Conservation (phyloP, 2,329 filamentous ascomycete species). For the Fusarium fujikuroi region DNA sequence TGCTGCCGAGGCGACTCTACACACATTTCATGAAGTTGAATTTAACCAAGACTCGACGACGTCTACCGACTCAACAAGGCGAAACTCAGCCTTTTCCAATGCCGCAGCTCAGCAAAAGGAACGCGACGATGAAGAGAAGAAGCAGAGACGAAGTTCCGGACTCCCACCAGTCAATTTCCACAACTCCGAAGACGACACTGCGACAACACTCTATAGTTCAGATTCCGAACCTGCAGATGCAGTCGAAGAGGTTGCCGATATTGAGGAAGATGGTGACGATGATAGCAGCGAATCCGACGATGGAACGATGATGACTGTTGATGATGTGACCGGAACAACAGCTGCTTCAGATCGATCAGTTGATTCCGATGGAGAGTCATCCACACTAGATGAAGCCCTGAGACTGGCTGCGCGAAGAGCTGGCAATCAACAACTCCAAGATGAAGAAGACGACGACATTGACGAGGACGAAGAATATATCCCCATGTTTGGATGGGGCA, state of each 20-base stretch:
- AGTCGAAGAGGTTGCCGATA: constrained; percentile 65
- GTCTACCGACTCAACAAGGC: constrained; percentile 78
- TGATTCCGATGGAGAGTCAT: constrained; percentile 74
- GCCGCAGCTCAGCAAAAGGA: constrained; percentile 59
- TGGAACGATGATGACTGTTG: constrained; percentile 84
- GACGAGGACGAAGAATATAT: constrained; percentile 75
- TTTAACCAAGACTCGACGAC: constrained; percentile 88
- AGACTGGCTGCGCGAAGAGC: constrained; percentile 79
- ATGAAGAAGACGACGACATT: constrained; percentile 62
- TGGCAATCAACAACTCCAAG: constrained; percentile 75
- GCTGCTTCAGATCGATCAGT: constrained; percentile 68
- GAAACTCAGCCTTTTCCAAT: constrained; percentile 64
- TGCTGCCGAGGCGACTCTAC: constrained; percentile 94
- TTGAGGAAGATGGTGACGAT: constrained; percentile 59
- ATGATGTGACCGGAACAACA: constrained; percentile 78
- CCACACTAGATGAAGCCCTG: constrained; percentile 80
- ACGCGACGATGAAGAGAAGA: constrained; percentile 69
- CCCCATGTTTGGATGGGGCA: constrained; percentile 80
- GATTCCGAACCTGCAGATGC: constrained; percentile 68
- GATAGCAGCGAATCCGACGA: constrained; percentile 73
- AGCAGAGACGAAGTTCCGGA: constrained; percentile 71
- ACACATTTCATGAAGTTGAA: constrained; percentile 96
- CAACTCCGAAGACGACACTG: constrained; percentile 71
- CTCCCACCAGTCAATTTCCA: constrained; percentile 73
- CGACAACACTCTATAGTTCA: constrained; percentile 81